Percentiles rank a stretch among this genome's conserved stretches.
phyloP scores from a whole-genome alignment of 306 rosid species.

The Ceratonia siliqua region DNA sequence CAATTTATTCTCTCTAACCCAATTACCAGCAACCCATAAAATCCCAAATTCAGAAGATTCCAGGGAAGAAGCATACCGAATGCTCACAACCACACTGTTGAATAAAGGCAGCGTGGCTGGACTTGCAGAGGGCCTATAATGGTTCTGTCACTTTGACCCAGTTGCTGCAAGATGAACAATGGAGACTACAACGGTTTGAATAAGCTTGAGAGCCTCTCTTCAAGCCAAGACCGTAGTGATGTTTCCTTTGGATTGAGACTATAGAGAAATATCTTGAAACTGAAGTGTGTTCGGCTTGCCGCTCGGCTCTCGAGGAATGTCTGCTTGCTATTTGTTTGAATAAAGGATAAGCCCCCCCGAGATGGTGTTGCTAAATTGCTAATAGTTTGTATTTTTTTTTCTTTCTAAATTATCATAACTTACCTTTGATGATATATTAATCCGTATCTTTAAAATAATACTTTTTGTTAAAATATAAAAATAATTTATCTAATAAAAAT shows the following conservation, averaged over 20 bases:
- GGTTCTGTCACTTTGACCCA: neutral
- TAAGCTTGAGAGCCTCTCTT: neutral
- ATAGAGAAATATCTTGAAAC: neutral
- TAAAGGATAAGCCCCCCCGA: neutral
- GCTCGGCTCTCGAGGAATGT: neutral
- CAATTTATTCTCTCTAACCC: neutral
- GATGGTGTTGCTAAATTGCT: too few relatives aligned
- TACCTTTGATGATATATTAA: too few relatives aligned
- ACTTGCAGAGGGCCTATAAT: neutral
- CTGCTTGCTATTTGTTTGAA: too few relatives aligned
- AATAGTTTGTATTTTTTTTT: too few relatives aligned
- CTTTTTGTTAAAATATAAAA: too few relatives aligned
- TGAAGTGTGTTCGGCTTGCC: neutral
- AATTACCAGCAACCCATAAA: neutral
- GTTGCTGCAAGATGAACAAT: neutral
- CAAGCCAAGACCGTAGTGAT: neutral
- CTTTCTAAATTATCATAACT: too few relatives aligned
- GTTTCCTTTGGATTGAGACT: neutral
- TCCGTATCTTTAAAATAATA: too few relatives aligned
- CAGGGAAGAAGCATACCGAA: neutral
- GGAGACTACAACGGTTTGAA: neutral
- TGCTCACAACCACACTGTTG: neutral
- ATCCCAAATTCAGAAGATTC: neutral
- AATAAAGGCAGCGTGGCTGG: neutral
- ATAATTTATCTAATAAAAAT: too few relatives aligned